These are phyloP conservation scores for Zanthoxylum bungeanum DNA, from an alignment of 345 rosid genomes.

Conservation along the genomic window DNA sequence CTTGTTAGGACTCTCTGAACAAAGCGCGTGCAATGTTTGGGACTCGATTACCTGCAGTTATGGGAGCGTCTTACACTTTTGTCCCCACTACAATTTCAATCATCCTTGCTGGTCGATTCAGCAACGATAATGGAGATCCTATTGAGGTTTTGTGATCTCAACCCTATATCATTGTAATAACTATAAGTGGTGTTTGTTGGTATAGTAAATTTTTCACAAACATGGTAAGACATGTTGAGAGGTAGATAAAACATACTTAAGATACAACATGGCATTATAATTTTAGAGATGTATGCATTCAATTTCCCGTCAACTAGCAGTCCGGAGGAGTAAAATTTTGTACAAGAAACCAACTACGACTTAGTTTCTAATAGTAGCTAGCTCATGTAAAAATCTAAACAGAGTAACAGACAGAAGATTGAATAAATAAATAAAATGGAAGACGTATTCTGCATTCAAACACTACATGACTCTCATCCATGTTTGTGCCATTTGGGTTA, in stretches of 20 bases:
- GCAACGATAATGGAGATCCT: no score
- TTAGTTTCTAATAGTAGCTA: background rate
- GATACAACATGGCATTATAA: background rate
- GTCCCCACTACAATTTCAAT: no score
- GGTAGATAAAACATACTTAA: background rate
- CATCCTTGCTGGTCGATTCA: no score
- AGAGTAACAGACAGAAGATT: background rate
- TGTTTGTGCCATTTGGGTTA: background rate
- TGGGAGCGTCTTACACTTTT: no score
- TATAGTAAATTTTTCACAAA: background rate
- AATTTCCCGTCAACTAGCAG: background rate
- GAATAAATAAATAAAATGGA: background rate
- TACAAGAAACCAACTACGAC: background rate
- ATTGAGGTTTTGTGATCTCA: constrained; percentile 23
- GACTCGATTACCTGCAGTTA: constrained; percentile 70
- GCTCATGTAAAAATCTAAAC: background rate
- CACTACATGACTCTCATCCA: background rate
- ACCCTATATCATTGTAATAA: constrained; percentile 2
- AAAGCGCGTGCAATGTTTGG: constrained; percentile 76
- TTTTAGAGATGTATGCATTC: background rate
- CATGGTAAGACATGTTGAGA: background rate
- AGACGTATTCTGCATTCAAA: background rate
- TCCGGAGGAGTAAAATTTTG: background rate
- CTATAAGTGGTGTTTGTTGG: constrained; percentile 1
- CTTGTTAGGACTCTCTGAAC: no score